phyloP scores from a whole-genome alignment of 148 eudicot species.

The Silene latifolia region DNA sequence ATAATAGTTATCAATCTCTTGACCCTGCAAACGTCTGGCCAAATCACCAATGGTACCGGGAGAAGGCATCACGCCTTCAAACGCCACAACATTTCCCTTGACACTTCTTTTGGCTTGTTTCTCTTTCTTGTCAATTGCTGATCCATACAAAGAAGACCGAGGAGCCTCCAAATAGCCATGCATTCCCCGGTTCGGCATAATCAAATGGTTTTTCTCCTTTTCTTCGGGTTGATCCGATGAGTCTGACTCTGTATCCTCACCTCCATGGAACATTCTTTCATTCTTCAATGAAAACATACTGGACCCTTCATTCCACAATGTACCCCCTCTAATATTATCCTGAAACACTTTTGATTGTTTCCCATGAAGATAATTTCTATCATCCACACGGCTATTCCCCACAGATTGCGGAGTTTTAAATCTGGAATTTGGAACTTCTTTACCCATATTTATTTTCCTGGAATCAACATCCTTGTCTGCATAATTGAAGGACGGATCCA shows the following conservation, averaged over 20 bases:
- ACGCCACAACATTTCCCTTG: conserved; percentile 25
- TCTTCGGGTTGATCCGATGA: conserved; percentile 66
- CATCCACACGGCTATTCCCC: conserved; percentile 24
- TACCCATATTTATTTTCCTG: conserved; percentile 48
- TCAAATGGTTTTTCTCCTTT: conserved; percentile 59
- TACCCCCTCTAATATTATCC: conserved; percentile 35
- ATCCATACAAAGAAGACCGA: conserved; percentile 27
- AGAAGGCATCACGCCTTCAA: conserved; percentile 41
- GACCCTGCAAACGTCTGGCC: conserved; percentile 31
- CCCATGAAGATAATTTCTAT: conserved; percentile 36
- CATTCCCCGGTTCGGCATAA: conserved; percentile 62
- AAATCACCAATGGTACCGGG: conserved; percentile 34
- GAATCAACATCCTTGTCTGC: conserved; percentile 35
- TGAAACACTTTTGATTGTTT: conserved; percentile 35
- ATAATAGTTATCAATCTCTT: conserved; percentile 30
- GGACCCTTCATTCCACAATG: conserved; percentile 49
- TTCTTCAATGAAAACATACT: conserved; percentile 34
- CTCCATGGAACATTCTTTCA: conserved; percentile 32
- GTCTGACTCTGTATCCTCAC: conserved; percentile 86
- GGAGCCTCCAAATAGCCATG: conserved; percentile 36
- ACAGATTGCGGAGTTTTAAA: conserved; percentile 24
- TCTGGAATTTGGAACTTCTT: conserved; percentile 38
- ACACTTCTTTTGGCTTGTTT: conserved; percentile 39
- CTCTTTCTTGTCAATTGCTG: conserved; percentile 38
- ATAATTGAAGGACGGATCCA: conserved; percentile 36